A percentile compares a stretch with the other conserved stretches of the same genome.
Conservation (phyloP, 257 asterid species). For the Paulownia fortunei region DNA sequence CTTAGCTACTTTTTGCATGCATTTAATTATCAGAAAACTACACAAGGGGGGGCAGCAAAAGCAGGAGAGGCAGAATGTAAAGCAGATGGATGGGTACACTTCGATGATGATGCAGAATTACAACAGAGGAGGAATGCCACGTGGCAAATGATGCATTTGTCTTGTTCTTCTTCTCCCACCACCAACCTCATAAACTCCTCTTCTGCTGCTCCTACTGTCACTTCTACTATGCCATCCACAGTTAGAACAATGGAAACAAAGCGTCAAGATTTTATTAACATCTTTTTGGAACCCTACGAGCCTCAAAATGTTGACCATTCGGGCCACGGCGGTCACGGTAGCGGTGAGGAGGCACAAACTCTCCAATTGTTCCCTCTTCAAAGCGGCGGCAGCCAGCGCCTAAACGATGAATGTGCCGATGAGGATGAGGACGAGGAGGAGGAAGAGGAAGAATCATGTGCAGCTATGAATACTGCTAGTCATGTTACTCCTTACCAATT, state of each 20-base stretch:
- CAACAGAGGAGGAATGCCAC: constrained; percentile 79
- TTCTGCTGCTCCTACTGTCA: constrained; percentile 20
- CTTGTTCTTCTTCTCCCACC: constrained; percentile 51
- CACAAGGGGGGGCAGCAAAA: constrained; percentile 49
- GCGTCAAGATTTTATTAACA: constrained; percentile 40
- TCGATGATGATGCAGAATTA: constrained; percentile 52
- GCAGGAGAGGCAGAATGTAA: constrained; percentile 60
- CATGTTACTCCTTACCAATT: constrained; percentile 53
- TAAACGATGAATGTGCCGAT: not conserved
- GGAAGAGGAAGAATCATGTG: constrained; percentile 29
- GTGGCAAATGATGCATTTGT: constrained; percentile 72
- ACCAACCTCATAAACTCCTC: constrained; percentile 36
- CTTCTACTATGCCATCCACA: constrained; percentile 29
- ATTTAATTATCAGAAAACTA: constrained; percentile 61
- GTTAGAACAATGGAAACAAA: constrained; percentile 24
- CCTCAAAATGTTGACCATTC: not conserved
- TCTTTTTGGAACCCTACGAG: constrained; percentile 41
- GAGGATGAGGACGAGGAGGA: constrained; percentile 17
- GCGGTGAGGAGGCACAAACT: constrained; percentile 54
- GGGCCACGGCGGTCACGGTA: not conserved
- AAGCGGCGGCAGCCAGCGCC: constrained; percentile 20
- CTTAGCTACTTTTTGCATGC: constrained; percentile 29
- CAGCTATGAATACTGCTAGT: constrained; percentile 12
- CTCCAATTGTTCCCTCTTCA: constrained; percentile 81
- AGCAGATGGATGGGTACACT: constrained; percentile 78